Conservation (phyloP, 2,329 filamentous ascomycete genomes). For the Beauveria brongniartii region DNA sequence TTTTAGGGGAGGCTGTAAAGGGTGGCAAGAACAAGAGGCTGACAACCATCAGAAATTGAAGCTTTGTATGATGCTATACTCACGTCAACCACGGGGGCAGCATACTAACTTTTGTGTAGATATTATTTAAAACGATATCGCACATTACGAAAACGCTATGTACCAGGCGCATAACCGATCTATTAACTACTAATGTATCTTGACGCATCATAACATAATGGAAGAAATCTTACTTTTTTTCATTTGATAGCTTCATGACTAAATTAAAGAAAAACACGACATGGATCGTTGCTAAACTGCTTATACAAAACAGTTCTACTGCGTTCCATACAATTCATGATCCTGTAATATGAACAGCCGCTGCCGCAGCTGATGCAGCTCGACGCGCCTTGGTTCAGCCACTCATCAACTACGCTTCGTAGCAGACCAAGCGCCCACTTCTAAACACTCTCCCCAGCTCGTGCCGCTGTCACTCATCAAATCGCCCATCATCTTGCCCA, state of each 20-base stretch:
- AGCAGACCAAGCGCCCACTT: slow-evolving; percentile 80
- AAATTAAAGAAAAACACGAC: neutral
- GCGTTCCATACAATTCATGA: neutral
- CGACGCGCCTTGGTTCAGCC: slow-evolving; percentile 6
- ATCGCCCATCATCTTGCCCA: slow-evolving; percentile 77
- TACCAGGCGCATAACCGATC: slow-evolving; percentile 28
- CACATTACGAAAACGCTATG: slow-evolving; percentile 73
- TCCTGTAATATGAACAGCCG: neutral
- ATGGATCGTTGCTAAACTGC: neutral
- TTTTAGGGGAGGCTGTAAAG: too few species aligned
- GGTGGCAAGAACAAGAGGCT: neutral
- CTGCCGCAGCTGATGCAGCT: neutral
- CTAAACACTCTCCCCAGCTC: slow-evolving; percentile 77
- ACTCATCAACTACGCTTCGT: slow-evolving; percentile 50
- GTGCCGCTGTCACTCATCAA: slow-evolving; percentile 72
- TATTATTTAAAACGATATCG: slow-evolving; percentile 92
- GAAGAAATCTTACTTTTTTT: neutral
- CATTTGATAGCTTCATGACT: neutral
- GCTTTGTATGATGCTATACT: slow-evolving; percentile 60
- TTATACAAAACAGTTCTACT: neutral
- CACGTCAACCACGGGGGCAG: neutral
- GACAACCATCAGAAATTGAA: slow-evolving; percentile 63
- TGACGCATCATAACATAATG: neutral
- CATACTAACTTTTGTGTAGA: slow-evolving; percentile 35
- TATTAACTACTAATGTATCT: neutral